phyloP scores from a whole-genome alignment of 345 rosid genomes.

The Kernera saxatilis region DNA sequence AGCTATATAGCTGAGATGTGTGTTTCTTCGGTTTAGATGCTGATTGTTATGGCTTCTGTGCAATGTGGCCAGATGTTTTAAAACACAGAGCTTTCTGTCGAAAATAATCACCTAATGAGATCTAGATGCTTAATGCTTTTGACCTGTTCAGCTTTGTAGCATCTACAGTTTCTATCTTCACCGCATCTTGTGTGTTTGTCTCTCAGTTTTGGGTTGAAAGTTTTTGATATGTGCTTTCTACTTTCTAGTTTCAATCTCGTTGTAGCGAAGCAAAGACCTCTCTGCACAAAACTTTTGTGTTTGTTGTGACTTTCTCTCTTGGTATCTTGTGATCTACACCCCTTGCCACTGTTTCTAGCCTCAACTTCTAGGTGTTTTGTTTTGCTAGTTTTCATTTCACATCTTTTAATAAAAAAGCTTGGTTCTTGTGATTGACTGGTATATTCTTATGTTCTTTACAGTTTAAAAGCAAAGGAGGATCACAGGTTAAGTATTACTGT shows the following conservation, averaged over 20 bases:
- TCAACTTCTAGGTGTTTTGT: not conserved
- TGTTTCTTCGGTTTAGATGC: not conserved
- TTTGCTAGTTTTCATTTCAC: not conserved
- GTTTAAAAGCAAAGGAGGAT: constrained; percentile 99
- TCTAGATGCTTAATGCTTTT: not conserved
- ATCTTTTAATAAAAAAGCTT: not conserved
- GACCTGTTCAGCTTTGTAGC: not conserved
- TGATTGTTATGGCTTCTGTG: not conserved
- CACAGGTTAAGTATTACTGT: constrained; percentile 92
- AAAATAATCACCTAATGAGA: not conserved
- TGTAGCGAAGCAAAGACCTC: not conserved
- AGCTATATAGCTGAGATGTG: not conserved
- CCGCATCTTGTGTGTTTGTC: not conserved
- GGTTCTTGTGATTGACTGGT: constrained; percentile 11
- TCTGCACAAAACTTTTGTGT: not conserved
- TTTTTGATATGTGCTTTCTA: not conserved
- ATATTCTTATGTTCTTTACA: constrained; percentile 28
- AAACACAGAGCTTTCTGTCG: not conserved
- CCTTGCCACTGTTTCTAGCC: constrained; percentile 1
- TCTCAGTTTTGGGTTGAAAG: not conserved
- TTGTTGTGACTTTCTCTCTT: not conserved
- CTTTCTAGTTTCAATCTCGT: not conserved
- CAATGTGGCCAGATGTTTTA: not conserved
- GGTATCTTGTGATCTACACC: not conserved
- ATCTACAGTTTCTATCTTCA: not conserved